Base-by-base conservation (phyloP, 805 yeast genomes). In the Metschnikowia borealis region DNA sequence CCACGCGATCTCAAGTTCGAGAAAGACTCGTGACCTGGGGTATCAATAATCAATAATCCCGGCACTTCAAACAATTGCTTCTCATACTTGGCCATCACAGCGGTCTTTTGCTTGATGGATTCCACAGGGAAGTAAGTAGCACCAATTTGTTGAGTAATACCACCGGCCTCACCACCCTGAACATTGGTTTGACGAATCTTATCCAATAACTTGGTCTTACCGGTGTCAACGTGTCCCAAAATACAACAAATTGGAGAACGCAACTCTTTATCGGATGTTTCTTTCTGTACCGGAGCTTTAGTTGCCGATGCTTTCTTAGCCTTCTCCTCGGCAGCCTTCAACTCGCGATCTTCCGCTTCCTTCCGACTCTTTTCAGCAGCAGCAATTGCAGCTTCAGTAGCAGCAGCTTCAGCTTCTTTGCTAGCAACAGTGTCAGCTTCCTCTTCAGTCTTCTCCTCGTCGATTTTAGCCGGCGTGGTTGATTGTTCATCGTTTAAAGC, bases 101-200 rank as follows among this genome's bases (percentile, higher is more conserved):
- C 86, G 26, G 98, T 94, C 75, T 94, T 94, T 65, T 83, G 83
- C 70, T 85, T 84, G 63, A 94, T 89, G 39, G 97, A 90, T 31
- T 87, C 95, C 59, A 94, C 90, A 54, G 99, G 99, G 89, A 94
- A 94, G 70, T 94, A 94, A 20, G 99, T 94, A 50, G 99, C 99
- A 82, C 99, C 99, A 67, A 94, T 94, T 75, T 94, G 99, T 80
- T 94, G 99, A 57, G 99, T 94, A 69, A 94, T 94, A 78, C 99
- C 99, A 78, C 99, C 99, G 49, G 99, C 99, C 77, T 94, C 99
- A 66, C 99, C 99, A 69, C 97, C 99, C 77, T 94, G 99, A 54
- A 94, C 99, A 66, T 94, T 94, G 38, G 98, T 94, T 77, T 92
- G 97, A 77, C 99, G 92, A 61, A 94, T 85, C 73, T 94, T 94